Conservation (phyloP, 768 basidiomycete genomes). For the Grammothele lineata region DNA sequence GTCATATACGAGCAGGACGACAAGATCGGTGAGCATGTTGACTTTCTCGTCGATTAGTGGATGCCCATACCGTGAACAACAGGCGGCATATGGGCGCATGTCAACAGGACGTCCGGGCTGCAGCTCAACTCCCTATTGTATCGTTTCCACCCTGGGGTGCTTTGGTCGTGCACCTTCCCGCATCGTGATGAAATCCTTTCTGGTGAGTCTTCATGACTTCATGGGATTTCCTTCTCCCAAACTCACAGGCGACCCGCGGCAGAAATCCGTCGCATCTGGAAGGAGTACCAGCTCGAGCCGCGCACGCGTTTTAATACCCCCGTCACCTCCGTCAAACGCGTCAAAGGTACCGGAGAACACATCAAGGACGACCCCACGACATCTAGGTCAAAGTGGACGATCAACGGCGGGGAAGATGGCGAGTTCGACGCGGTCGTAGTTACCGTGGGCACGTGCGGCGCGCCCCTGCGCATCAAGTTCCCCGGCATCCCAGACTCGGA, state of each 20-base stretch:
- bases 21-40: conserved; percentile 20
- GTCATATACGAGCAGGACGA: conserved; percentile 39
- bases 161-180: conserved; percentile 44
- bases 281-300: conserved; percentile 43
- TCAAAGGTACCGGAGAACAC: conserved; percentile 14
- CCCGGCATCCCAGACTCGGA: conserved; percentile 39
- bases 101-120: conserved; percentile 46
- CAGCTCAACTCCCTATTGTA: conserved; percentile 49
- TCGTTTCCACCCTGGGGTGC: conserved; percentile 44
- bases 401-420: conserved; percentile 43
- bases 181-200: conserved; percentile 45
- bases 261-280: conserved; percentile 35
- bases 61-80: no score
- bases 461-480: conserved; percentile 40
- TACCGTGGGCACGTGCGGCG: conserved; percentile 46
- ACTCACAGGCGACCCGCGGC: background rate
- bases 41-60: no score
- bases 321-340: conserved; percentile 34
- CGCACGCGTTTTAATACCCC: conserved; percentile 42
- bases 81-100: conserved; percentile 50
- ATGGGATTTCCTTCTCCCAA: background rate
- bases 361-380: conserved; percentile 6
- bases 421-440: conserved; percentile 49
- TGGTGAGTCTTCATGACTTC: conserved; percentile 23
- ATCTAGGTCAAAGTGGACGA: conserved; percentile 32